phyloP scores from a whole-genome alignment of 2,329 filamentous ascomycete genomes.

The Botryotinia narcissicola region DNA sequence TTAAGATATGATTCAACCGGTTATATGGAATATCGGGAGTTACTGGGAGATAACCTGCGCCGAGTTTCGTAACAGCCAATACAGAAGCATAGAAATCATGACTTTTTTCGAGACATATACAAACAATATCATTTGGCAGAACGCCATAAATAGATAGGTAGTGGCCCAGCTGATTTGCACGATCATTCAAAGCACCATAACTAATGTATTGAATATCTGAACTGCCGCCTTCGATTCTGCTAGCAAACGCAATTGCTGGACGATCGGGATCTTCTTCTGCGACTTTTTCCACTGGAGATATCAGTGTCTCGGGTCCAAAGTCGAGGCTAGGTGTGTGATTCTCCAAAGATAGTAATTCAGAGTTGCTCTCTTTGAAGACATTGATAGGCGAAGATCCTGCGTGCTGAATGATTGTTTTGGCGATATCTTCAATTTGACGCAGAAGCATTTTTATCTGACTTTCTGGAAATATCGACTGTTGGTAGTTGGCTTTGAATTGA shows the following conservation, averaged over 20 bases:
- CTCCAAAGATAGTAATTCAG: conserved; percentile 34
- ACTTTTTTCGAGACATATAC: conserved; percentile 76
- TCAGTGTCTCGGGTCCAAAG: conserved; percentile 28
- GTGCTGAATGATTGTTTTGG: conserved; percentile 41
- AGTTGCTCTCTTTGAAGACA: conserved; percentile 24
- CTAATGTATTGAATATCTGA: conserved; percentile 49
- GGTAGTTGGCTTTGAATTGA: conserved; percentile 53
- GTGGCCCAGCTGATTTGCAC: conserved; percentile 63
- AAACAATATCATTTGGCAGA: conserved; percentile 58
- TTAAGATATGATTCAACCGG: conserved; percentile 60
- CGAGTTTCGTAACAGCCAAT: conserved; percentile 70
- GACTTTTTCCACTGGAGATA: conserved; percentile 35
- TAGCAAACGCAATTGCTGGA: conserved; percentile 64
- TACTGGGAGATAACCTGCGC: conserved; percentile 77
- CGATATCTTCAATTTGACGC: conserved; percentile 58
- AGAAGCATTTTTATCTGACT: conserved; percentile 56
- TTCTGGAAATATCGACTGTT: conserved; percentile 51
- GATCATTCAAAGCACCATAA: conserved; percentile 62
- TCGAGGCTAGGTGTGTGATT: conserved; percentile 27
- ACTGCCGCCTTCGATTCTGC: conserved; percentile 43
- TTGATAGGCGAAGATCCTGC: conserved; percentile 15
- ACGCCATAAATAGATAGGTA: conserved; percentile 50
- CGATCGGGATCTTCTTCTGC: conserved; percentile 46
- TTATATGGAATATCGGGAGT: conserved; percentile 66
- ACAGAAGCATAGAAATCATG: conserved; percentile 69